Percentiles rank a stretch among this genome's conserved stretches.
These are phyloP conservation scores for Metschnikowia bowlesiae DNA, from an alignment of 805 yeast genomes.

Conservation along the genomic window DNA sequence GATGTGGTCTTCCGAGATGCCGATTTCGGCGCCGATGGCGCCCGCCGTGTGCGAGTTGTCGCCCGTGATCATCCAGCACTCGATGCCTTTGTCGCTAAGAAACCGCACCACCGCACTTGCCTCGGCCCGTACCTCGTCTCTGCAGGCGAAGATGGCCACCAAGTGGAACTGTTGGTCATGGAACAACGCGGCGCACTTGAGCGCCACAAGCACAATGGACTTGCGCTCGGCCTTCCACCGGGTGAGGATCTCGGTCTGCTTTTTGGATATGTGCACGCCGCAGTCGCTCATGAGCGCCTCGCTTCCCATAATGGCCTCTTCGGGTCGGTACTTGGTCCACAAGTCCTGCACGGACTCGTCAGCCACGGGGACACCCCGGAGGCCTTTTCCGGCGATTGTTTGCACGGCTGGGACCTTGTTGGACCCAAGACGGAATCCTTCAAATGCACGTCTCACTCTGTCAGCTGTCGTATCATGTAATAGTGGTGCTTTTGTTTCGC, in stretches of 20 bases:
- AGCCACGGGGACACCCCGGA: constrained; percentile 40
- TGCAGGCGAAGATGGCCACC: constrained; percentile 50
- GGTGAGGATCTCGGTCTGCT: constrained; percentile 32
- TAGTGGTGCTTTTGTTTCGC: no score
- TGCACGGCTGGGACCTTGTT: constrained; percentile 45
- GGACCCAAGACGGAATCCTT: constrained; percentile 11
- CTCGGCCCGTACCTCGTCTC: constrained; percentile 60
- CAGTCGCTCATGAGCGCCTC: constrained; percentile 53
- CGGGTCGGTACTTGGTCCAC: constrained; percentile 33
- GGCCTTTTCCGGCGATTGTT: constrained; percentile 59
- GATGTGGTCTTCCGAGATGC: constrained; percentile 46
- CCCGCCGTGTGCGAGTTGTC: constrained; percentile 65
- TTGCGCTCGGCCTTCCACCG: constrained; percentile 62
- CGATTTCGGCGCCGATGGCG: constrained; percentile 60
- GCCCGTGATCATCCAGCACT: constrained; percentile 75
- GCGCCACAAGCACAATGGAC: constrained; percentile 56
- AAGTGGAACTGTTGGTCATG: constrained; percentile 31
- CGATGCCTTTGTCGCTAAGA: constrained; percentile 39
- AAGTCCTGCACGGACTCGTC: constrained; percentile 18
- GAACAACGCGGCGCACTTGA: constrained; percentile 27
- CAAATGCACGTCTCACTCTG: neutral
- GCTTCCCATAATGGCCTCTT: constrained; percentile 51
- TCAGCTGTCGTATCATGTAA: no score
- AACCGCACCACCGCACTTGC: constrained; percentile 45
- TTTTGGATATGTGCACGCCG: constrained; percentile 32